These are phyloP conservation scores for Trebouxia sp. DNA, from an alignment of 139 green algal genomes.

Conservation along the genomic window DNA sequence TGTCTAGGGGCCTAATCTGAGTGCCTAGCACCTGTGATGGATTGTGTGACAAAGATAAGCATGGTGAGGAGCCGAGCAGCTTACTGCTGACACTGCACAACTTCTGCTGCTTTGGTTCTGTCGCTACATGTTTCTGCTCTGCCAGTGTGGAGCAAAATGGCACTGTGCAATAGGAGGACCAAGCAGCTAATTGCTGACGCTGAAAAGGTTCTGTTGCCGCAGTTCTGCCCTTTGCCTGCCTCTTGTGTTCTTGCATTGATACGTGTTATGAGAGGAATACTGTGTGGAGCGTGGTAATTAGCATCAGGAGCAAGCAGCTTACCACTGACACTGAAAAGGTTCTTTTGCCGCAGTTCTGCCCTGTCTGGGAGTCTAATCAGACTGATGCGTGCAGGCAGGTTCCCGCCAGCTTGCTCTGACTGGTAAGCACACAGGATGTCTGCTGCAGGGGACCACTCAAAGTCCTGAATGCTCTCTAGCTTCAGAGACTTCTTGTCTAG, in stretches of 20 bases:
- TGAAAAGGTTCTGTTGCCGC: not conserved
- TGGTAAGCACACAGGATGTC: slow-evolving; percentile 87
- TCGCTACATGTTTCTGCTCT: not conserved
- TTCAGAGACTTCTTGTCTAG: slow-evolving; percentile 95
- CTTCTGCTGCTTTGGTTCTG: not conserved
- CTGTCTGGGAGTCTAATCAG: slow-evolving; percentile 80
- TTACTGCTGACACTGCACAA: not conserved
- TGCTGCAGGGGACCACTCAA: slow-evolving; percentile 89
- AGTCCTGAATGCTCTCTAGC: slow-evolving; percentile 82
- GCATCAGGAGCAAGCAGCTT: not conserved
- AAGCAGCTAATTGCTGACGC: not conserved
- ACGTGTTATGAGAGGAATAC: not conserved
- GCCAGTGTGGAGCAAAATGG: not conserved
- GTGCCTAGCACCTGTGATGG: no score
- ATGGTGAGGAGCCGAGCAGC: no score
- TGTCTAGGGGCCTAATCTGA: no score
- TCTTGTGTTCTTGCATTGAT: no score
- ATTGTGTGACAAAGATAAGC: no score
- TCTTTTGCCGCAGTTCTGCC: slow-evolving; percentile 92
- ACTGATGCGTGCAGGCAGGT: slow-evolving; percentile 81
- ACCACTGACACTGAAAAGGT: slow-evolving; percentile 93
- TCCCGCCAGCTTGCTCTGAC: slow-evolving; percentile 74
- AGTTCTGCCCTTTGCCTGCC: not conserved
- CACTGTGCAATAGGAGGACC: not conserved
- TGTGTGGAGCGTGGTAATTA: not conserved